Conservation (phyloP, 805 yeast genomes). For the Saturnispora sekii region DNA sequence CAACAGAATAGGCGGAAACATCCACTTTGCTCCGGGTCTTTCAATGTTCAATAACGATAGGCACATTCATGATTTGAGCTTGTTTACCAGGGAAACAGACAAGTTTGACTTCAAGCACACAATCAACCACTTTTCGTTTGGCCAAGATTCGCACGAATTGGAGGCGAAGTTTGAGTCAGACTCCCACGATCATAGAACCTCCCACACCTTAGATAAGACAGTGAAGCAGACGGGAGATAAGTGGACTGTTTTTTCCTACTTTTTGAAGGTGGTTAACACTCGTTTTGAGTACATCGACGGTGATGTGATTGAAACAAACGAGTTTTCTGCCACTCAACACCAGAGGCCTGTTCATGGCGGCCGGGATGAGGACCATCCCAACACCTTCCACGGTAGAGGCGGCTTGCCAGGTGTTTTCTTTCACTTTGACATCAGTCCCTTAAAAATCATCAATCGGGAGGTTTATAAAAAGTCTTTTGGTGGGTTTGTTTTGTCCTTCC, state of each 20-base stretch:
- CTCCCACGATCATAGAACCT: slow-evolving; percentile 29
- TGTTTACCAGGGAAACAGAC: slow-evolving; percentile 45
- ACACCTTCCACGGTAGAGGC: slow-evolving; percentile 71
- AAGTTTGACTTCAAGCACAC: slow-evolving; percentile 68
- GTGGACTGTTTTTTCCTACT: slow-evolving; percentile 63
- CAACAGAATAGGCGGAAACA: slow-evolving; percentile 79
- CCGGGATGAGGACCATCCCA: slow-evolving; percentile 81
- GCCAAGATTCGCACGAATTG: slow-evolving; percentile 37
- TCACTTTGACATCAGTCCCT: slow-evolving; percentile 84
- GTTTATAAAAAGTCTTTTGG: slow-evolving; percentile 68
- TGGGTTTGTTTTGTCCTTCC: slow-evolving; percentile 69
- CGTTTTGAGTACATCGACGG: slow-evolving; percentile 63
- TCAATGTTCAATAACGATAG: slow-evolving; percentile 47
- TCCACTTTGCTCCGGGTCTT: slow-evolving; percentile 95
- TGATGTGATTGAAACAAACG: slow-evolving; percentile 62
- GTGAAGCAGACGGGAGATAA: slow-evolving; percentile 36
- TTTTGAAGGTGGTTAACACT: slow-evolving; percentile 82
- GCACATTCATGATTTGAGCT: slow-evolving; percentile 80
- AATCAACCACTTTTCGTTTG: slow-evolving; percentile 78
- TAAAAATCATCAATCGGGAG: slow-evolving; percentile 82
- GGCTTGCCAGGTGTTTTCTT: slow-evolving; percentile 88
- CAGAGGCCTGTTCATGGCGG: slow-evolving; percentile 84
- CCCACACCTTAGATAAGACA: slow-evolving; percentile 61
- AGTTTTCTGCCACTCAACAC: slow-evolving; percentile 81
- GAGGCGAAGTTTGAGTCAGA: slow-evolving; percentile 9